A percentile compares a stretch with the other conserved stretches of the same genome.
Evolutionary conservation across 495 filamentous ascomycete genomes (phyloP).

Genomic region (Chaetomium tenue): DNA sequence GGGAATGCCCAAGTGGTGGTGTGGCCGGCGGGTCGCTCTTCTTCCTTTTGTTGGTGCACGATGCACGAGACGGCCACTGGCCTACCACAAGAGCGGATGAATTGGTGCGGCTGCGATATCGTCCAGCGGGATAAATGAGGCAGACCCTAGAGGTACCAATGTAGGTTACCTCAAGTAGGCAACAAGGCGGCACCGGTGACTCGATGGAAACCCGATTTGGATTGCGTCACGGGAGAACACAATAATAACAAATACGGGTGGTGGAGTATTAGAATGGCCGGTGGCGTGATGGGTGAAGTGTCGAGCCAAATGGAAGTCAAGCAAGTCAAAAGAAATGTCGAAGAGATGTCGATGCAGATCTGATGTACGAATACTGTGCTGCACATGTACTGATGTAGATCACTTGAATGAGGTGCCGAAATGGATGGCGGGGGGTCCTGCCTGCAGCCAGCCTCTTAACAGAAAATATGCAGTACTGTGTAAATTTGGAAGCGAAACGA

Average conservation of each 20-base stretch:
- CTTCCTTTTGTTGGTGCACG: slow-evolving; percentile 6
- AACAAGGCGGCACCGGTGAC: not conserved
- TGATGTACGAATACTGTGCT: not conserved
- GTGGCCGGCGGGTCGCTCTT: slow-evolving; percentile 4
- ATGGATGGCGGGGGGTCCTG: too few species aligned
- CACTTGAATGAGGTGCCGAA: not conserved
- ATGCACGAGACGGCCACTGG: not conserved
- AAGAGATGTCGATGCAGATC: not conserved
- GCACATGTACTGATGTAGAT: not conserved
- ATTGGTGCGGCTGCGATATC: slow-evolving; percentile 2
- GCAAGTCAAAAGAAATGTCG: too few species aligned
- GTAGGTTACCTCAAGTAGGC: not conserved
- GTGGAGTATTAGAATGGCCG: too few species aligned
- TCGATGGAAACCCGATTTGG: not conserved
- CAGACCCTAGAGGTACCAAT: not conserved
- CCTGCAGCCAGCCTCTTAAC: not conserved
- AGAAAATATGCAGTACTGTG: not conserved
- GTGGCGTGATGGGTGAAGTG: too few species aligned
- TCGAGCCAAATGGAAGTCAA: too few species aligned
- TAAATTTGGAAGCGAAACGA: not conserved
- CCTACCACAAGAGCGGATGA: not conserved
- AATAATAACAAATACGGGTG: too few species aligned
- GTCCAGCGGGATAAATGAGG: not conserved
- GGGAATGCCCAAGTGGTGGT: not conserved
- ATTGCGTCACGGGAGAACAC: too few species aligned